Evolutionary conservation across 768 basidiomycete genomes (phyloP), one percentile per base, ranked within the genome.

Genomic region (Russula virescens): DNA sequence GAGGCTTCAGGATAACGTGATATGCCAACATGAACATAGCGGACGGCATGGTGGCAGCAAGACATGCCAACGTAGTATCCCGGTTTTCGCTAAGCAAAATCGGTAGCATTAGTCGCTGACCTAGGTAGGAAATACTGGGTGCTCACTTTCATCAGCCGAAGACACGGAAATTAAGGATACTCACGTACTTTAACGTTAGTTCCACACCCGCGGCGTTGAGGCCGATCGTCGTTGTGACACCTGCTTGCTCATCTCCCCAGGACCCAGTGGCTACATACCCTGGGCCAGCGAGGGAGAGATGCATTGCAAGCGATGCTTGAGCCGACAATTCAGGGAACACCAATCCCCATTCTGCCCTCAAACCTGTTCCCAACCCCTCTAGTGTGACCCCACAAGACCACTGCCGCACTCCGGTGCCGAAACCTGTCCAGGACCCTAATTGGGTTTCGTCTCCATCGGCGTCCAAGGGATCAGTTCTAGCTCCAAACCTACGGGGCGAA

Each of bases 51-150:
- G 86, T 71, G 16, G 79, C 71, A 5, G 81, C 77, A 68, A 78
- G 82, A 19, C 84, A 71, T 0, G 81, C 83, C 47, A 86, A 66
- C 0, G 63, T 62, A n/a, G 75, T 68, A 69, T 83, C 77, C 53
- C 73, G 75, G 48, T 83, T 78, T 34, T 78, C 73, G 0, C 86
- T 81, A 54, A 89, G 75, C 18, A 80, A 68, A 40, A 89, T 78
- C 11, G 88, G 88, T 13, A 88, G 56, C 16, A 78, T 73, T 60
- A 87, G 73, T 64, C 77, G 77, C 69, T 87, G 86, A 64, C 83
- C 81, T 56, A 83, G 72, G 70, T 86, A 83, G 38, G 76, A 71
- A 51, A 83, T 69, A 61, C 87, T 88, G 65, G 88, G 65, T 28
- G 56, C 40, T 25, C 48, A 56, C 34, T 21, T 55, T 62, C 65